A percentile compares a stretch with the other conserved stretches of the same genome.
Conservation (phyloP, 1,284 basidiomycete genomes). For the Coniferiporia weirii region DNA sequence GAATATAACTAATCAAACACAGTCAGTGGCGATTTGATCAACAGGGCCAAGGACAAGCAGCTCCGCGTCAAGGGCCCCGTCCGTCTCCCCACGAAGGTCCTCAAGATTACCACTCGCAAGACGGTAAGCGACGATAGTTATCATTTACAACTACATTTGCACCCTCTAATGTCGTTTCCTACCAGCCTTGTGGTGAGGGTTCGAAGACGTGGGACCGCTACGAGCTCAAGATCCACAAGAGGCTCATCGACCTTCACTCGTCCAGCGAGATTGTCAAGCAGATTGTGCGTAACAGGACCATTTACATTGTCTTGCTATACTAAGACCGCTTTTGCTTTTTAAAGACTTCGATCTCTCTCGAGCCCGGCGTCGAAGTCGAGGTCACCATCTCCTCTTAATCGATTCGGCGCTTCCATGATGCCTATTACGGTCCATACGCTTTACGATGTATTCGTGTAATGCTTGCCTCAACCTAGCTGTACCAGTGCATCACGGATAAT, state of each 20-base stretch:
- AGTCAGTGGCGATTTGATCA: slow-evolving; percentile 97
- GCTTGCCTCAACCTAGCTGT: no score
- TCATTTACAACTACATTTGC: neutral
- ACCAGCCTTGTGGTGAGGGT: slow-evolving; percentile 99
- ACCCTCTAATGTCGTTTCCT: neutral
- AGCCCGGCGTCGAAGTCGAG: slow-evolving; percentile 99
- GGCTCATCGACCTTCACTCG: slow-evolving; percentile 98
- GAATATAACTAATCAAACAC: neutral
- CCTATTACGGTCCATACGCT: neutral
- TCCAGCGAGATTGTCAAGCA: slow-evolving; percentile 99
- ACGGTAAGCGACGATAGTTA: slow-evolving; percentile 54
- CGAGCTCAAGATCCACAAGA: slow-evolving; percentile 99
- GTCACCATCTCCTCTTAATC: slow-evolving; percentile 83
- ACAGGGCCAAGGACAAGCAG: slow-evolving; percentile 99
- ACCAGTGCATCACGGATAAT: no score
- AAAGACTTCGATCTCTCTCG: slow-evolving; percentile 96
- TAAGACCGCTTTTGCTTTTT: slow-evolving; percentile 14
- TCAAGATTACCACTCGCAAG: slow-evolving; percentile 98
- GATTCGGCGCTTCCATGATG: neutral
- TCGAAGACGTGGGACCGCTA: slow-evolving; percentile 99
- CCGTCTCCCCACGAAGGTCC: slow-evolving; percentile 96
- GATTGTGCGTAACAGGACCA: slow-evolving; percentile 63
- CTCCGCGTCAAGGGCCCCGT: slow-evolving; percentile 99
- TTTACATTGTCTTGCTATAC: neutral
- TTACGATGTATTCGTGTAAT: neutral